These are phyloP conservation scores for Dryadomyces sulphureus DNA, from an alignment of 2,329 filamentous ascomycete genomes.

Conservation along the genomic window DNA sequence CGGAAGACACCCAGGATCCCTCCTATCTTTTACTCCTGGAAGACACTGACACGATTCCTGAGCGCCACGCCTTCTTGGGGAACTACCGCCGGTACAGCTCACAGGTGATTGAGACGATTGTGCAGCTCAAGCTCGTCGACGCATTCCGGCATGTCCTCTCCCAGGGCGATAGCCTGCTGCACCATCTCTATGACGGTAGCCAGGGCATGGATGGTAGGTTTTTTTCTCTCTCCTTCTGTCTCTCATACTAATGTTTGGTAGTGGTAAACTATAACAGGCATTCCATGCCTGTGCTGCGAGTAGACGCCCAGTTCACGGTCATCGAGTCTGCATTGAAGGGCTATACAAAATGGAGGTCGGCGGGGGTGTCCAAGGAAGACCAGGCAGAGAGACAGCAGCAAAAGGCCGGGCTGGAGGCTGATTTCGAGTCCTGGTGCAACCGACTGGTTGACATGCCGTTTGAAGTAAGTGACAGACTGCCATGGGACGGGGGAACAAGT, in stretches of 20 bases:
- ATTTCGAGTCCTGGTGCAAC: slow-evolving; percentile 58
- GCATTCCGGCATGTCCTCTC: slow-evolving; percentile 78
- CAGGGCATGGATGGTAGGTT: slow-evolving; percentile 50
- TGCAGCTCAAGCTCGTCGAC: slow-evolving; percentile 66
- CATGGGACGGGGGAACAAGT: neutral
- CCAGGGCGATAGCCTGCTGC: slow-evolving; percentile 58
- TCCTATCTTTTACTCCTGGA: slow-evolving; percentile 74
- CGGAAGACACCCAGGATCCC: slow-evolving; percentile 66
- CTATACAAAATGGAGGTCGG: slow-evolving; percentile 62
- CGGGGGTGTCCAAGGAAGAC: slow-evolving; percentile 2
- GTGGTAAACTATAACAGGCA: slow-evolving; percentile 50
- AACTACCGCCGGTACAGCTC: slow-evolving; percentile 90
- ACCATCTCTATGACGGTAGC: slow-evolving; percentile 58
- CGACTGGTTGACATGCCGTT: slow-evolving; percentile 56
- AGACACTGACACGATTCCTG: slow-evolving; percentile 88
- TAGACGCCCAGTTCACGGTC: slow-evolving; percentile 81
- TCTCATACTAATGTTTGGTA: slow-evolving; percentile 11
- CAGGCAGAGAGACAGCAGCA: slow-evolving; percentile 29
- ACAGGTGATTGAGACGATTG: slow-evolving; percentile 75
- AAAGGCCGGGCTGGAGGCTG: slow-evolving; percentile 42
- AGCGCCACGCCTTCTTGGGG: slow-evolving; percentile 85
- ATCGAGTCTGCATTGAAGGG: slow-evolving; percentile 82
- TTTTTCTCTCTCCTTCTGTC: neutral
- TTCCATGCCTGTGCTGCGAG: slow-evolving; percentile 57
- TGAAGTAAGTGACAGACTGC: slow-evolving; percentile 29